Conservation (phyloP, 371 early-diverging fungal genomes). For the Umbelopsis sp. region DNA sequence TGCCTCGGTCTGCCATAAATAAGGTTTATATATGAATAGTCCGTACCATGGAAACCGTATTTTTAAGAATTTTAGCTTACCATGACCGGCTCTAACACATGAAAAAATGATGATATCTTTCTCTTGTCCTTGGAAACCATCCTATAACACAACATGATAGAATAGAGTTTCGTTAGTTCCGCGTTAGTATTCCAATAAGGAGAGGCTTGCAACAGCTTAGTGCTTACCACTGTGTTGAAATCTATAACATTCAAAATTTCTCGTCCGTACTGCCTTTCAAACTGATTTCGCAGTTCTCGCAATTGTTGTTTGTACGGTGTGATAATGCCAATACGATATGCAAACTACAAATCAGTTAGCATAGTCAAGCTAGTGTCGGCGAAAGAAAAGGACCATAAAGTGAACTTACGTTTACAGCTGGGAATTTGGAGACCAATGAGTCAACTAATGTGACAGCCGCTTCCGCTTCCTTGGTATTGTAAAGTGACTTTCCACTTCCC, state of each 20-base stretch:
- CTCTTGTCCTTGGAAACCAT: slow-evolving; percentile 99
- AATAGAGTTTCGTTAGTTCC: too few species aligned
- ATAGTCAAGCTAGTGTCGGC: background rate
- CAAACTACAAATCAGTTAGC: slow-evolving; percentile 53
- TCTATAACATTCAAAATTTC: slow-evolving; percentile 76
- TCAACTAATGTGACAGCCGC: slow-evolving; percentile 77
- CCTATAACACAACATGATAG: slow-evolving; percentile 42
- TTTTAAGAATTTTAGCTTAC: slow-evolving; percentile 29
- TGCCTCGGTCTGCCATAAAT: slow-evolving; percentile 50
- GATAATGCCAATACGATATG: slow-evolving; percentile 82
- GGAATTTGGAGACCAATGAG: slow-evolving; percentile 55
- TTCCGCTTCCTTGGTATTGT: slow-evolving; percentile 80
- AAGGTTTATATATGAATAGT: background rate
- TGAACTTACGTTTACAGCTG: slow-evolving; percentile 56
- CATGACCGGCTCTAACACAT: slow-evolving; percentile 84
- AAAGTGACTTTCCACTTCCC: slow-evolving; percentile 74
- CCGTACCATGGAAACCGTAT: background rate
- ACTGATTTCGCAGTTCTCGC: slow-evolving; percentile 66
- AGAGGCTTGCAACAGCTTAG: too few species aligned
- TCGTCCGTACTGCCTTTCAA: slow-evolving; percentile 66
- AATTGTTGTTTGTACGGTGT: slow-evolving; percentile 94
- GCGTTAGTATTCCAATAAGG: too few species aligned
- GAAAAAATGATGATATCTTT: slow-evolving; percentile 96
- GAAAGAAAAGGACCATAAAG: background rate
- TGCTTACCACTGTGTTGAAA: slow-evolving; percentile 84